Evolutionary conservation across 768 basidiomycete genomes (phyloP).

Genomic region (Tephrocybe sp.): DNA sequence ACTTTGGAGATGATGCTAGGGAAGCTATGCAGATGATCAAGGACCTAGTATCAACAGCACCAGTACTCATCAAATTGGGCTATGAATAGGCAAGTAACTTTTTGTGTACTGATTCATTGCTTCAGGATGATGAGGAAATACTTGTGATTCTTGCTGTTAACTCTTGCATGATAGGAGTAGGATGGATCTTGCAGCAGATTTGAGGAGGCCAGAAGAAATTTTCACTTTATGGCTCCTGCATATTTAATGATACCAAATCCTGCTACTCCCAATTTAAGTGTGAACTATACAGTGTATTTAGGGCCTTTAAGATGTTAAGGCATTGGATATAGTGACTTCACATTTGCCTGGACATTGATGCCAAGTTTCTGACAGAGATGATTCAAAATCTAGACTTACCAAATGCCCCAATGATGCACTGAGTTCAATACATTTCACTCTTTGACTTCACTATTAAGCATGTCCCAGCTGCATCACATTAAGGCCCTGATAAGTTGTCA

Average conservation of each 20-base stretch:
- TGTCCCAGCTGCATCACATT: constrained; percentile 24
- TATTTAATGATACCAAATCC: constrained; percentile 29
- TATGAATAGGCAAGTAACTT: constrained; percentile 18
- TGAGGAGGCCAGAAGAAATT: constrained; percentile 19
- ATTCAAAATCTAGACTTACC: constrained; percentile 35
- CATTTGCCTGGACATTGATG: constrained; percentile 35
- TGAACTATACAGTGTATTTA: constrained; percentile 36
- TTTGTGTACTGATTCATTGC: not conserved
- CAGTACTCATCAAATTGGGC: constrained; percentile 31
- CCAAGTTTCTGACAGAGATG: constrained; percentile 35
- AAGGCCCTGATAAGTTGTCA: too few species aligned
- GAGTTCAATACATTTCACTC: constrained; percentile 33
- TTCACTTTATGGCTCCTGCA: constrained; percentile 30
- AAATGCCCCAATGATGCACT: constrained; percentile 34
- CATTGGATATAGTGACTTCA: constrained; percentile 30
- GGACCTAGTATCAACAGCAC: constrained; percentile 15
- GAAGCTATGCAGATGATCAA: constrained; percentile 28
- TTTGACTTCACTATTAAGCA: constrained; percentile 36
- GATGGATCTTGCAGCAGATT: constrained; percentile 34
- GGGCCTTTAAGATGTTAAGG: constrained; percentile 27
- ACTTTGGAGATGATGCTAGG: constrained; percentile 19
- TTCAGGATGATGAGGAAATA: constrained; percentile 16
- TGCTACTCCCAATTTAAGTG: constrained; percentile 37
- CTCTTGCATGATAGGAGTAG: constrained; percentile 29
- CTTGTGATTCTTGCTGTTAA: constrained; percentile 32